Conservation (phyloP, 2,329 filamentous ascomycete species). For the Huntiella moniliformis region DNA sequence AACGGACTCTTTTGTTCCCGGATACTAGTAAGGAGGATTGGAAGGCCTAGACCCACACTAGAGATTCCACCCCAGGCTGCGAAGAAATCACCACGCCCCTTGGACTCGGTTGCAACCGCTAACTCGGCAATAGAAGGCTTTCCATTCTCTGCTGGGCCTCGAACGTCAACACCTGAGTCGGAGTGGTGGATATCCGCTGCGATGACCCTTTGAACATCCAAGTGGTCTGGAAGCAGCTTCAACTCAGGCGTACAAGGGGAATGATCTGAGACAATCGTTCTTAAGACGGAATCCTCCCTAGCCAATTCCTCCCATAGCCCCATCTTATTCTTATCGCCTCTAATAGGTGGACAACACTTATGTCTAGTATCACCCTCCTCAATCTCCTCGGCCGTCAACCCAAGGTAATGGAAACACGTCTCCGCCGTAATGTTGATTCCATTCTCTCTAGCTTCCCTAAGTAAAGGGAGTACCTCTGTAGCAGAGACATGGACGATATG, state of each 20-base stretch:
- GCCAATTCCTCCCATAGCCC: conserved; percentile 70
- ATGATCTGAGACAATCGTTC: conserved; percentile 86
- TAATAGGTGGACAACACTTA: conserved; percentile 90
- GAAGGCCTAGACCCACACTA: conserved; percentile 77
- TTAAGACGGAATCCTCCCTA: conserved; percentile 51
- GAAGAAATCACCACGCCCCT: conserved; percentile 65
- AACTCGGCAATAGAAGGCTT: conserved; percentile 19
- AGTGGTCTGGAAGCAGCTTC: conserved; percentile 61
- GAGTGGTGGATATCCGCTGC: conserved; percentile 25
- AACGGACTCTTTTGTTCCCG: conserved; percentile 25
- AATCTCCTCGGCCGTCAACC: conserved; percentile 65
- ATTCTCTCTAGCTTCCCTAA: conserved; percentile 49
- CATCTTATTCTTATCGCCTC: conserved; percentile 63
- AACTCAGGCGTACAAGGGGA: conserved; percentile 89
- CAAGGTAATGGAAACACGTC: conserved; percentile 90
- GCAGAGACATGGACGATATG: conserved; percentile 91
- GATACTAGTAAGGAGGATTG: conserved; percentile 68
- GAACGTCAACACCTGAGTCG: conserved; percentile 36
- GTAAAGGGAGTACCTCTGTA: conserved; percentile 67
- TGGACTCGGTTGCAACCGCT: conserved; percentile 2
- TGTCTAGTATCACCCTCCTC: conserved; percentile 73
- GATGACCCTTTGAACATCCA: neutral
- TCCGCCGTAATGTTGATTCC: conserved; percentile 83
- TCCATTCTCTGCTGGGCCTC: conserved; percentile 15
- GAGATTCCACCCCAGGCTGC: conserved; percentile 92